These are phyloP conservation scores for Trichomonascus vanleenenianus DNA, from an alignment of 805 yeast species.

Conservation along the genomic window DNA sequence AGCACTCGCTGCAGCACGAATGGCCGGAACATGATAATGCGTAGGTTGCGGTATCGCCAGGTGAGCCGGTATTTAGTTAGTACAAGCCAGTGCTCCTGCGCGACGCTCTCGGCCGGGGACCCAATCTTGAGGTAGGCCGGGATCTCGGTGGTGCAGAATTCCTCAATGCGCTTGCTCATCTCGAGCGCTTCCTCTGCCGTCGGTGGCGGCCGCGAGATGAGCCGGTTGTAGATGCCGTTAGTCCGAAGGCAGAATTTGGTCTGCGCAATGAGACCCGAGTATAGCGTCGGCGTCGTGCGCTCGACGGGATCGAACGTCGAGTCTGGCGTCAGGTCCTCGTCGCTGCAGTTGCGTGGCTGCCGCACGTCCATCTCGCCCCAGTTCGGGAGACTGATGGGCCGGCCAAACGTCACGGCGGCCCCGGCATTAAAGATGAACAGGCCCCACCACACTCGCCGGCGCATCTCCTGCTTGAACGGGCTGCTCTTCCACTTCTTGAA, in stretches of 20 bases:
- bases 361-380: slow-evolving; percentile 41
- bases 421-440: slow-evolving; percentile 56
- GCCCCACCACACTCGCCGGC: slow-evolving; percentile 65
- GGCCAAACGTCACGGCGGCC: slow-evolving; percentile 54
- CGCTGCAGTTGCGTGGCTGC: slow-evolving; percentile 45
- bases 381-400: slow-evolving; percentile 51
- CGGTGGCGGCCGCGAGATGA: slow-evolving; percentile 42
- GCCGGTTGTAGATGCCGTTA: slow-evolving; percentile 40
- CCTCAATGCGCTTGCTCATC: slow-evolving; percentile 38
- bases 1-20: slow-evolving; percentile 48
- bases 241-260: slow-evolving; percentile 43
- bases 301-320: slow-evolving; percentile 19
- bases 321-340: slow-evolving; percentile 30
- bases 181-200: slow-evolving; percentile 42
- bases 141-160: slow-evolving; percentile 32
- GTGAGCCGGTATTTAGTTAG: slow-evolving; percentile 44
- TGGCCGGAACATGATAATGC: slow-evolving; percentile 47
- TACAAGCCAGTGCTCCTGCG: slow-evolving; percentile 44
- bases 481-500: slow-evolving; percentile 36
- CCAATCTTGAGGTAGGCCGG: slow-evolving; percentile 39
- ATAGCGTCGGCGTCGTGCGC: slow-evolving; percentile 40
- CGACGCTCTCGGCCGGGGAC: slow-evolving; percentile 15
- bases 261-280: slow-evolving; percentile 51
- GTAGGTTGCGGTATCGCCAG: slow-evolving; percentile 54
- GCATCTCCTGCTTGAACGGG: slow-evolving; percentile 42